Evolutionary conservation across 805 yeast genomes (phyloP), one percentile per base, ranked within the genome.

Genomic region (Ogataea ganodermae): DNA sequence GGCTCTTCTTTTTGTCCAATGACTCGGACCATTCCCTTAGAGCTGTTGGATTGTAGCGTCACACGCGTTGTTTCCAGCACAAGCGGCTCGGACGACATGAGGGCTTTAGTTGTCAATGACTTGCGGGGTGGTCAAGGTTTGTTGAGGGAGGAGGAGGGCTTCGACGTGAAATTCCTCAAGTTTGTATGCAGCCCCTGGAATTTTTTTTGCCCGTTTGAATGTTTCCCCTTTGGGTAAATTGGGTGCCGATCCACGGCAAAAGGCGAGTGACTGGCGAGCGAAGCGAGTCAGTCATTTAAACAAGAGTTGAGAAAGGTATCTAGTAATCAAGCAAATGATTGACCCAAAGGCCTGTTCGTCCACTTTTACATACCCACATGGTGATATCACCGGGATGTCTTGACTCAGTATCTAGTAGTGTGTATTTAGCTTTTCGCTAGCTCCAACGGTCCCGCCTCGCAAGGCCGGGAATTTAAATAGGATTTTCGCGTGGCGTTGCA

Each of bases 51-150:
- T 13, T 24, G 42, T 22, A 38, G 8, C 16, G 31, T 38, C 21
- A 38, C 32, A 13, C 32, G 32, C 13, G 17, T 38, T 18, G 30
- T 38, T 24, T 38, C 42, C 31, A 38, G 23, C 31, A 38, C 42
- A 9, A 38, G 42, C 22, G 40, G 24, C 6, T 36, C 40, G 14
- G 36, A 4, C 14, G 36, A 33, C 36, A 33, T 33, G n/a, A n/a
- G n/a, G n/a, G n/a, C n/a, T n/a, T n/a, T n/a, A n/a, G n/a, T n/a
- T n/a, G n/a, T n/a, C n/a, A n/a, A n/a, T 22, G 8, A 22, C 24
- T 22, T 30, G 33, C 16, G 3, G 33, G 33, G 16, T 13, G n/a
- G 31, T 27, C n/a, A n/a, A n/a, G n/a, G n/a, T 5, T 27, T 6
- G 4, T 14, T 27, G n/a, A 4, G 10, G n/a, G 31, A 27, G n/a